These are phyloP conservation scores for Grifola frondosa DNA, from an alignment of 1,284 basidiomycete genomes.

Conservation along the genomic window DNA sequence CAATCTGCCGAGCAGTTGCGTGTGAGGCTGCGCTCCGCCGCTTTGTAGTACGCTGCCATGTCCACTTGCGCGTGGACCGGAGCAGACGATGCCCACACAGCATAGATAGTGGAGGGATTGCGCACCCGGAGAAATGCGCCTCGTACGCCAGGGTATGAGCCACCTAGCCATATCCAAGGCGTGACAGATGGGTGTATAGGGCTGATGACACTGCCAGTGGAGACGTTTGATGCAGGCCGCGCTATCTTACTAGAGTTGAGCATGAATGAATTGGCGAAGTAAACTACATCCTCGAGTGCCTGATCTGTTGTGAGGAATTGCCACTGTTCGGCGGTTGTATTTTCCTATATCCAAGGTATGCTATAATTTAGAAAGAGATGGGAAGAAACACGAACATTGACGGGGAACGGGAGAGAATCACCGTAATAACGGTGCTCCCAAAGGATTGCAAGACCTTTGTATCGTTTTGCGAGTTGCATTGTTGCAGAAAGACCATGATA, in stretches of 20 bases:
- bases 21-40: constrained; percentile 48
- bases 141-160: constrained; percentile 47
- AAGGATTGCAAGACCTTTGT: constrained; percentile 48
- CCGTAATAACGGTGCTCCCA: constrained; percentile 63
- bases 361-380: not conserved
- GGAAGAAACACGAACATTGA: constrained; percentile 36
- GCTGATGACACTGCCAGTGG: constrained; percentile 1
- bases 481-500: constrained; percentile 49
- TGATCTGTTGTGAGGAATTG: constrained; percentile 57
- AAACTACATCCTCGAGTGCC: constrained; percentile 56
- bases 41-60: constrained; percentile 51
- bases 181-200: constrained; percentile 41
- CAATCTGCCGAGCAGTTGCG: constrained; percentile 55
- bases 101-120: constrained; percentile 46
- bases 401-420: constrained; percentile 49
- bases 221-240: constrained; percentile 15
- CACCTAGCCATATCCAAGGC: constrained; percentile 50
- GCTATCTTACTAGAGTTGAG: constrained; percentile 9
- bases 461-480: constrained; percentile 48
- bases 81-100: constrained; percentile 50
- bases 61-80: constrained; percentile 51
- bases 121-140: constrained; percentile 43
- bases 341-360: constrained; percentile 30
- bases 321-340: constrained; percentile 52
- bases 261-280: constrained; percentile 50